Evolutionary conservation across 169 alveolate species (phyloP).

Genomic region (Cryptosporidium sp.): DNA sequence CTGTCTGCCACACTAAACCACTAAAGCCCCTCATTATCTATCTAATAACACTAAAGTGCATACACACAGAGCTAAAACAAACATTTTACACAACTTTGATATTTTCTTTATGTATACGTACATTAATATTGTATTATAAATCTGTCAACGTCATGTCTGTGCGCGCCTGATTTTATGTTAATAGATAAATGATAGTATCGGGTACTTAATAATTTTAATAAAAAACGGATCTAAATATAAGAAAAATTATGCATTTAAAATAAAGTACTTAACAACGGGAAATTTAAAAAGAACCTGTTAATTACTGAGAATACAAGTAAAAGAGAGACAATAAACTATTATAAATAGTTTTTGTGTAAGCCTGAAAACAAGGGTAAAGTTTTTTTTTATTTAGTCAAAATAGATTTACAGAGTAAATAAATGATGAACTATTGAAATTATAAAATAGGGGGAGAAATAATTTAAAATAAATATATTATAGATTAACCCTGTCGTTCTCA

Average conservation of each 20-base stretch:
- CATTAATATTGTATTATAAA: not conserved
- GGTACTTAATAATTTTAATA: not conserved
- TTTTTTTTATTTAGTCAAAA: no score
- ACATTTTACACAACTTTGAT: no score
- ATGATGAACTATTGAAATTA: not conserved
- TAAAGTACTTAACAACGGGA: not conserved
- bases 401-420: not conserved
- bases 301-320: no score
- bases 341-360: no score
- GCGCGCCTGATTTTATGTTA: constrained; percentile 10
- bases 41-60: no score
- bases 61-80: no score
- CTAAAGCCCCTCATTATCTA: not conserved
- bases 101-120: not conserved
- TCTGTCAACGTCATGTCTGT: not conserved
- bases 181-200: not conserved
- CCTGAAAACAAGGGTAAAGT: no score
- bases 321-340: not conserved
- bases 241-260: not conserved
- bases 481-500: not conserved
- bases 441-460: no score
- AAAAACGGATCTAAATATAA: not conserved
- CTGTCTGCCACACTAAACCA: not conserved
- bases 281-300: not conserved
- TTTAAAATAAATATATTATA: no score